Evolutionary conservation across 371 early-diverging fungal genomes (phyloP).

Genomic region (Thermomucor indicae-seudaticae): DNA sequence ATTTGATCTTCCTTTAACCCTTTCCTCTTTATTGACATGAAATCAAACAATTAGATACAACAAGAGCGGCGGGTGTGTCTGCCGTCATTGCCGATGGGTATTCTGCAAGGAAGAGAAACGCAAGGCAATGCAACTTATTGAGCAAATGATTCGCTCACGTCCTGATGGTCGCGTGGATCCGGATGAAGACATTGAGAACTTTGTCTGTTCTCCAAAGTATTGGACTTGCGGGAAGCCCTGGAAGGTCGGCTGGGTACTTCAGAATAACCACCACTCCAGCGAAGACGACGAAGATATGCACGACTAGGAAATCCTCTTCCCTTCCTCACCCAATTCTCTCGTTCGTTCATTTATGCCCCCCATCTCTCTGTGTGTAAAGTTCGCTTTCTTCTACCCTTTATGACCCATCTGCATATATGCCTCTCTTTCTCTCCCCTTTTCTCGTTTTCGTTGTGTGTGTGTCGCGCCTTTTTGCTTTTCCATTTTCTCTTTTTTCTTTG

Average conservation of each 20-base stretch:
- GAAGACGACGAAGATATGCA: conserved; percentile 4
- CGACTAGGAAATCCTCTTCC: neutral
- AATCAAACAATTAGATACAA: conserved; percentile 29
- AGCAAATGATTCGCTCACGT: conserved; percentile 33
- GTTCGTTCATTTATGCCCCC: too few species aligned
- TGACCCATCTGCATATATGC: too few species aligned
- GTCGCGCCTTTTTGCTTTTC: too few species aligned
- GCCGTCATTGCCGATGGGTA: conserved; percentile 46
- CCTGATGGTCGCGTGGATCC: conserved; percentile 30
- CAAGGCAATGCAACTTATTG: conserved; percentile 40
- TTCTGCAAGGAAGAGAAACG: conserved; percentile 50
- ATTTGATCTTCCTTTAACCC: neutral
- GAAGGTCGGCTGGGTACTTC: conserved; percentile 46
- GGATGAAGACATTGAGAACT: conserved; percentile 38
- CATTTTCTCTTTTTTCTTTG: too few species aligned
- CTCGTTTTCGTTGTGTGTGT: too few species aligned
- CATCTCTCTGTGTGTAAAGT: too few species aligned
- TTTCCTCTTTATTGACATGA: conserved; percentile 2
- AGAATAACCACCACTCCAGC: too few species aligned
- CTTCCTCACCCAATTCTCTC: too few species aligned
- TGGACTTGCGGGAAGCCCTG: conserved; percentile 44
- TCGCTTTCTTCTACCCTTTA: too few species aligned
- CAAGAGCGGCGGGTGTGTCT: conserved; percentile 48
- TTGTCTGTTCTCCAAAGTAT: conserved; percentile 44
- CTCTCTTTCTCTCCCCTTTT: too few species aligned